Evolutionary conservation across 352 stramenopile genomes (phyloP), one percentile per base, ranked within the genome.

Genomic region (Phytopythium oedochilum): DNA sequence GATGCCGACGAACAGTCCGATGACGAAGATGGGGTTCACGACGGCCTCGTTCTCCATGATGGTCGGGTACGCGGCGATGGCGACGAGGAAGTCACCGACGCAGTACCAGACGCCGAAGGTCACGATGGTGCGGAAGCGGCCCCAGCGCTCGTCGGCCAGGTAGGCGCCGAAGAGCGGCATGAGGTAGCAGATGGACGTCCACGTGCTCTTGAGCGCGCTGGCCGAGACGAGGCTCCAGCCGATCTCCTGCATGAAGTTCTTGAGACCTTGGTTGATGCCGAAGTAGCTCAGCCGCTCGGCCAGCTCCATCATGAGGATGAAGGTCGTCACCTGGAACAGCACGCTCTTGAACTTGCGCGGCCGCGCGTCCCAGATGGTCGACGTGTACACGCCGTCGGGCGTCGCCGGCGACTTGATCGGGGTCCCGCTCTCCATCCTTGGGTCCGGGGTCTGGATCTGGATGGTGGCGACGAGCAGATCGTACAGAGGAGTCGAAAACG

Each of bases 291-390:
- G 60, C 45, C 77, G 74, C 54, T 88, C 77, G 28, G 75, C 70
- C 22, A 88, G 68, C 57, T 88, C 77, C 72, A 85, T 82, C 40
- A 82, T 59, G 20, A 88, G 56, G 60, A 88, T 80, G 60, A 80
- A 87, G 23, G 70, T 55, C 40, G 58, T 73, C 39, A 87, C 76
- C 48, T 85, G 57, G 55, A 85, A 32, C n/a, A 87, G 40, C 28
- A 85, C 71, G 43, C 71, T 85, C 56, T 76, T 73, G 59, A 69
- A 84, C 57, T 83, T 78, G 60, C 63, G 59, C 10, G 69, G 65
- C 9, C 75, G 70, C 0, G 59, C 48, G 42, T 78, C 74, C 71
- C 71, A 83, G 39, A 82, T 38, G 46, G 54, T 55, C 3, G 44
- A 23, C 32, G 57, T 38, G 54, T 66, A 66, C 20, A 42, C 34